phyloP scores from a whole-genome alignment of 1,139 yeast species.

The Yamadazyma aaseri region DNA sequence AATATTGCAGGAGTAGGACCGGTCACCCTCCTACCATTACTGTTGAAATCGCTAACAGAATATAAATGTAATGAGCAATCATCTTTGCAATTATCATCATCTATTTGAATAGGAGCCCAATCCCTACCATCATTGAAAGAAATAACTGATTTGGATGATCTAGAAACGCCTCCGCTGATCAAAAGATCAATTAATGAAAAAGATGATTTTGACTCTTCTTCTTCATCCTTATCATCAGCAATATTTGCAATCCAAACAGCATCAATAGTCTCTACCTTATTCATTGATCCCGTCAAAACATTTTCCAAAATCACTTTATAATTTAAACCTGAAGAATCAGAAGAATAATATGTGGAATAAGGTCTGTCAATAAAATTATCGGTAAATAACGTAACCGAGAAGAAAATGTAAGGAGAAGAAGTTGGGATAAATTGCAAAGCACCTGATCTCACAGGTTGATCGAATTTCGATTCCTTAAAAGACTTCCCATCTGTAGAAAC shows the following conservation, averaged over 20 bases:
- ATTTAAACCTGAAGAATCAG: constrained; percentile 63
- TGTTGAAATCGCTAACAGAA: constrained; percentile 49
- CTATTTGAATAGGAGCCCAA: constrained; percentile 53
- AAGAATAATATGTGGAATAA: constrained; percentile 48
- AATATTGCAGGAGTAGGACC: constrained; percentile 75
- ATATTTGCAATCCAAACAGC: constrained; percentile 68
- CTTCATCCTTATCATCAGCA: constrained; percentile 21
- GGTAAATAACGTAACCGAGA: constrained; percentile 39
- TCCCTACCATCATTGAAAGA: constrained; percentile 65
- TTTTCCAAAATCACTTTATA: constrained; percentile 48
- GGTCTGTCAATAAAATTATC: constrained; percentile 14
- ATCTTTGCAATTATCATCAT: constrained; percentile 43
- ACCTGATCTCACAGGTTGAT: constrained; percentile 43
- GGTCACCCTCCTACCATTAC: constrained; percentile 55
- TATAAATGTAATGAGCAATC: constrained; percentile 60
- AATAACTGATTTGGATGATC: constrained; percentile 28
- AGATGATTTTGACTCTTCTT: constrained; percentile 18
- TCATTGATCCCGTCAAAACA: constrained; percentile 43
- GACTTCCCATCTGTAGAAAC: constrained; percentile 57
- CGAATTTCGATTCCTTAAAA: constrained; percentile 54
- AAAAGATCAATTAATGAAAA: constrained; percentile 24
- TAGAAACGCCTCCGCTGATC: constrained; percentile 24
- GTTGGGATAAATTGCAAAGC: constrained; percentile 56
- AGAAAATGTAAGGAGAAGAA: constrained; percentile 52
- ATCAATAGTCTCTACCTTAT: constrained; percentile 59